phyloP scores from a whole-genome alignment of 192 early-diverging fungal genomes.

The Mortierella claussenii region DNA sequence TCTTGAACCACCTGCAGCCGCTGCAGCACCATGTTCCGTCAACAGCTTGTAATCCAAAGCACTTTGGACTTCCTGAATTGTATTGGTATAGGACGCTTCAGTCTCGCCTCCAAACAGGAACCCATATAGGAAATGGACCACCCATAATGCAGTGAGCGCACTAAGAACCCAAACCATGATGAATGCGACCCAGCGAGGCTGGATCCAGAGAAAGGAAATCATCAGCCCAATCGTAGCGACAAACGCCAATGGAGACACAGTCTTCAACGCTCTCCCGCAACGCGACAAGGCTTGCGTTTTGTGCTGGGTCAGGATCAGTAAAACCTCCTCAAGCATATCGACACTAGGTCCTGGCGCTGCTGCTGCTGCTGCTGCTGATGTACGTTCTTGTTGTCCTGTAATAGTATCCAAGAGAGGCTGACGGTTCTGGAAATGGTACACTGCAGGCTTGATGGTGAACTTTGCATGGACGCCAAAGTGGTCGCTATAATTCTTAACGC shows the following conservation, averaged over 20 bases:
- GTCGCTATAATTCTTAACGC: constrained; percentile 55
- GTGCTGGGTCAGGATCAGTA: constrained; percentile 31
- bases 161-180: constrained; percentile 20
- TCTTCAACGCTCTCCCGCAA: constrained; percentile 9
- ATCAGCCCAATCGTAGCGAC: constrained; percentile 7
- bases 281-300: background rate
- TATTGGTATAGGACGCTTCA: constrained; percentile 15
- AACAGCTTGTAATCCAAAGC: constrained; percentile 12
- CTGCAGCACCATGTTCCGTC: background rate
- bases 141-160: constrained; percentile 26
- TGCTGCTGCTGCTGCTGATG: background rate
- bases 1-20: background rate
- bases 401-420: background rate
- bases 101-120: constrained; percentile 38
- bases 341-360: constrained; percentile 1
- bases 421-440: constrained; percentile 34
- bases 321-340: constrained; percentile 24
- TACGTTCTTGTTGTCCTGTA: background rate
- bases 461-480: constrained; percentile 64
- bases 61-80: constrained; percentile 33
- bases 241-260: constrained; percentile 9
- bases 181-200: constrained; percentile 28
- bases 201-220: constrained; percentile 32
- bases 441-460: constrained; percentile 49
- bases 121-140: constrained; percentile 42